Base-by-base conservation (phyloP, 2,329 filamentous ascomycete genomes). In the Pseudogymnoascus sp. region DNA sequence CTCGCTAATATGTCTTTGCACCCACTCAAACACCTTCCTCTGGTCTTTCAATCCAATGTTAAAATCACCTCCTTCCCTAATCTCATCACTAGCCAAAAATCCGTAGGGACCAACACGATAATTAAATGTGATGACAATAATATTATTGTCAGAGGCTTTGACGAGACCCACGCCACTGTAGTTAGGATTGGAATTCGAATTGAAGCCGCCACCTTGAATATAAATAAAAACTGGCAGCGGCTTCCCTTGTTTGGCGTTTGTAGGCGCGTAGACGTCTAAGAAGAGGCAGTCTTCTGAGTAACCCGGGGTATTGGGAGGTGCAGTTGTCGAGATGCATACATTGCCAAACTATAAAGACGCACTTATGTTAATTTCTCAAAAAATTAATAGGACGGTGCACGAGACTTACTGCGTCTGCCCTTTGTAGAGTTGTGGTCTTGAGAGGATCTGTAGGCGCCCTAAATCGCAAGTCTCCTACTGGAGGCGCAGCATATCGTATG, bases 51-150 rank as follows among this genome's bases (percentile, higher is more conserved):
- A 76, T 1, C 89, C 89, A 68, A 86, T 86, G 72, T 92, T 92
- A 37, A 86, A 71, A 64, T 81, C 82, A 2, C 83, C 81, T 4
- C 75, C 67, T 67, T 70, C 69, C 34, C 75, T 67, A 1, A 87
- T 74, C 68, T 88, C 81, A 14, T 81, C 75, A 63, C 84, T 79
- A 1, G 84, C 83, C 11, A 93, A 78, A 71, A 92, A 93, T 0
- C 90, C 89, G 67, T 86, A 91, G 0, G 84, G 81, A 0, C 89
- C 89, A 10, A 93, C 88, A 4, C 90, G 85, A 71, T 93, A 92
- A 74, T 91, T 92, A 75, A 90, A 82, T 8, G 81, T 87, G 1
- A 93, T 87, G 0, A 91, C 84, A 0, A 93, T 76, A 25, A 91
- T 86, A 56, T 83, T 79, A 64, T 82, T 76, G 38, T 80, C 78